Evolutionary conservation across 2,329 filamentous ascomycete genomes (phyloP).

Genomic region (Fusarium sp.): DNA sequence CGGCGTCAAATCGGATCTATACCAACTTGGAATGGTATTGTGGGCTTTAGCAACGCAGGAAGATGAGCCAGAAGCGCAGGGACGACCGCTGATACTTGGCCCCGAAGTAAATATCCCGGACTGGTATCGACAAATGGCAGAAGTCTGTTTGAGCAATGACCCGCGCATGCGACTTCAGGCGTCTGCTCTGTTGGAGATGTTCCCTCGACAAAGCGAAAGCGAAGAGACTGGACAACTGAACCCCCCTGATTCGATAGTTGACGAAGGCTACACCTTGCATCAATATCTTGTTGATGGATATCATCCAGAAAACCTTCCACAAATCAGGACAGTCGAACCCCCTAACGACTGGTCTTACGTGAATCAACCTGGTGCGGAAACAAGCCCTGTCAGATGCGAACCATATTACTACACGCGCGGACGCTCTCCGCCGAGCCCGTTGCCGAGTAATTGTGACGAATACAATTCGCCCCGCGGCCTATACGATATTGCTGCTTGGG

Average conservation of each 20-base stretch:
- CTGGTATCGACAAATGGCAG: constrained; percentile 81
- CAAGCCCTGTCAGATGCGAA: constrained; percentile 49
- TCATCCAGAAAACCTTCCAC: constrained; percentile 45
- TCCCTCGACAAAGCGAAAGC: constrained; percentile 57
- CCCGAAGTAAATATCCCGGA: constrained; percentile 71
- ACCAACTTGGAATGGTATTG: constrained; percentile 94
- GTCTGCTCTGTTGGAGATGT: constrained; percentile 72
- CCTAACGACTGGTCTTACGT: constrained; percentile 55
- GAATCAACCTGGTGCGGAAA: constrained; percentile 49
- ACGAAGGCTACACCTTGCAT: constrained; percentile 51
- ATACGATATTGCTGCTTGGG: constrained; percentile 48
- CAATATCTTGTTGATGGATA: constrained; percentile 51
- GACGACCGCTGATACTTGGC: constrained; percentile 71
- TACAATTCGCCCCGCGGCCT: constrained; percentile 43
- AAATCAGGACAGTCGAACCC: constrained; percentile 52
- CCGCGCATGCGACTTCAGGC: constrained; percentile 79
- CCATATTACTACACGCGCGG: constrained; percentile 59
- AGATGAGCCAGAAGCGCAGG: constrained; percentile 86
- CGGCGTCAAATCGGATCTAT: constrained; percentile 95
- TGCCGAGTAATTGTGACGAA: constrained; percentile 54
- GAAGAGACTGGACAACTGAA: constrained; percentile 29
- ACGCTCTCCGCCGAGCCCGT: constrained; percentile 62
- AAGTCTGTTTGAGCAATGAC: constrained; percentile 76
- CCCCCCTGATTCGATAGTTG: constrained; percentile 49
- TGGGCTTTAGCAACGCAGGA: constrained; percentile 89